Percentiles rank a stretch among this genome's conserved stretches.
phyloP scores from a whole-genome alignment of 1,284 basidiomycete genomes.

The Stygiomarasmius scandens region DNA sequence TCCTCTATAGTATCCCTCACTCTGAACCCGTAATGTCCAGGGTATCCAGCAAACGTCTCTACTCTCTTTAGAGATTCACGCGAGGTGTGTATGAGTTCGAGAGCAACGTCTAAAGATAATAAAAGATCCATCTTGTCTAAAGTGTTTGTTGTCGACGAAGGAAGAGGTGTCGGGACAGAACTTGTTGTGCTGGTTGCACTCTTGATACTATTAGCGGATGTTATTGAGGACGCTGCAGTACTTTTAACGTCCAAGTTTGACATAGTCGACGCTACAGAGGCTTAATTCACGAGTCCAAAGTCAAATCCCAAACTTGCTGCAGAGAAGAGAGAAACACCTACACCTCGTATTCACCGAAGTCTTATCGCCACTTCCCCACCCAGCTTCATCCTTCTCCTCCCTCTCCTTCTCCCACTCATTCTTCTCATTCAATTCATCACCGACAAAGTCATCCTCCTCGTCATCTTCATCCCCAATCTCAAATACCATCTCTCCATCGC shows the following conservation, averaged over 20 bases:
- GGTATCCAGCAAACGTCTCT: conserved; percentile 88
- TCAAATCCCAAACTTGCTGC: not conserved
- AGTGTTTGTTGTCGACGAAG: conserved; percentile 18
- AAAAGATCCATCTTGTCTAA: conserved; percentile 70
- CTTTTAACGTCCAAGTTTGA: conserved; percentile 15
- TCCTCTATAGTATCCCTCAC: conserved; percentile 92
- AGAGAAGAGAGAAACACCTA: not conserved
- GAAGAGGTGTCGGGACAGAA: not conserved
- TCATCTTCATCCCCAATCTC: conserved; percentile 60
- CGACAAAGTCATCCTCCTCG: conserved; percentile 1
- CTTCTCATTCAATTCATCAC: not conserved
- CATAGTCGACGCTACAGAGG: not conserved
- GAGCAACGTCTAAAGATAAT: conserved; percentile 87
- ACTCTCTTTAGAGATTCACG: conserved; percentile 90
- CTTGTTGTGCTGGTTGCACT: not conserved
- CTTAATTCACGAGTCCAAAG: not conserved
- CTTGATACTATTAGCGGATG: not conserved
- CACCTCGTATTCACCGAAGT: not conserved
- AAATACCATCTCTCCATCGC: conserved; percentile 54
- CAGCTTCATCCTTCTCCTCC: conserved; percentile 19
- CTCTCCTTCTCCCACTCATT: conserved; percentile 29
- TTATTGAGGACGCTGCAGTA: not conserved
- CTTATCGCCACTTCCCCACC: not conserved
- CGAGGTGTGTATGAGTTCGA: conserved; percentile 91
- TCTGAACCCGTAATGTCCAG: conserved; percentile 78